Percentiles rank a stretch among this genome's conserved stretches.
Conservation (phyloP, 257 asterid species). For the Eucommia ulmoides region DNA sequence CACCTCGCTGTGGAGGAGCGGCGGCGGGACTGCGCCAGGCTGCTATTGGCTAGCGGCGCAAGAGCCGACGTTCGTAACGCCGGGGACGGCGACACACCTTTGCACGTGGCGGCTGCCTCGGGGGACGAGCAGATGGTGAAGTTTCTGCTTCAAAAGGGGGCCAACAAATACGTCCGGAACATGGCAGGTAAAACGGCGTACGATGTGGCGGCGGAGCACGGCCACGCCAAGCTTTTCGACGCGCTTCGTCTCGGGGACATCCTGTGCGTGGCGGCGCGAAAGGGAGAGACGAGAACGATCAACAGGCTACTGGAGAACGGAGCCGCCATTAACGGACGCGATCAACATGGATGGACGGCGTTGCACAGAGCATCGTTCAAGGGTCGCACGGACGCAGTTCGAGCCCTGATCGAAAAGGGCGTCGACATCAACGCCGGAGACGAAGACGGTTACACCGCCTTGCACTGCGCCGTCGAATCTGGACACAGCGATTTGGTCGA, state of each 20-base stretch:
- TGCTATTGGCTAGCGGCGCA: slow-evolving; percentile 40
- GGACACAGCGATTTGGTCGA: slow-evolving; percentile 36
- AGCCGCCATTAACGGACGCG: slow-evolving; percentile 51
- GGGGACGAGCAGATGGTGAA: slow-evolving; percentile 65
- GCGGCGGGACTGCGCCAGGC: slow-evolving; percentile 43
- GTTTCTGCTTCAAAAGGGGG: slow-evolving; percentile 54
- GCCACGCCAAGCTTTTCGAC: slow-evolving; percentile 51
- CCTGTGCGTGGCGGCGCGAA: slow-evolving; percentile 45
- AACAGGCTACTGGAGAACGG: slow-evolving; percentile 47
- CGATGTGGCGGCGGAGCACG: slow-evolving; percentile 68
- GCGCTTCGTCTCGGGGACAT: slow-evolving; percentile 51
- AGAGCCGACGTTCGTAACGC: slow-evolving; percentile 19
- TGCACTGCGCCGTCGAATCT: slow-evolving; percentile 63
- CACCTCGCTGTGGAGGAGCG: slow-evolving; percentile 67
- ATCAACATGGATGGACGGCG: slow-evolving; percentile 68
- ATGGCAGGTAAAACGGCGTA: slow-evolving; percentile 43
- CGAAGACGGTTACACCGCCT: slow-evolving; percentile 57
- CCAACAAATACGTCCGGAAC: slow-evolving; percentile 51
- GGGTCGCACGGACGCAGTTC: slow-evolving; percentile 40
- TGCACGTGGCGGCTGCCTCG: slow-evolving; percentile 39
- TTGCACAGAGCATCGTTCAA: slow-evolving; percentile 66
- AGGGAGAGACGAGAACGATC: slow-evolving; percentile 56
- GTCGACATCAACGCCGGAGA: slow-evolving; percentile 46
- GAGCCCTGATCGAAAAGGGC: slow-evolving; percentile 42
- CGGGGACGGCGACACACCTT: slow-evolving; percentile 43